Conservation (phyloP, 352 stramenopile species). For the Achlya hypogyna region DNA sequence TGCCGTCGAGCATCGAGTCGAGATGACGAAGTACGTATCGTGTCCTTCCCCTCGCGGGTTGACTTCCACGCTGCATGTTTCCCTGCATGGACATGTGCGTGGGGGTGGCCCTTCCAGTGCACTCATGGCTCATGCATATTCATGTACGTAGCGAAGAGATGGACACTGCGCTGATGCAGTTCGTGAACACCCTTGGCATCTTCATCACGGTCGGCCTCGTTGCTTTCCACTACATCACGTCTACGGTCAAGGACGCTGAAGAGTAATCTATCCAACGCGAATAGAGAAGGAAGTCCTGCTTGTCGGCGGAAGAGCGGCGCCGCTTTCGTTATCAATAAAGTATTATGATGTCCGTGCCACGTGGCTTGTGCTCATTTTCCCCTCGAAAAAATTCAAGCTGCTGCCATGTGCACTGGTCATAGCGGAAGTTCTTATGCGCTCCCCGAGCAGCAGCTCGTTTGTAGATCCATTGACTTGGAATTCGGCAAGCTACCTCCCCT, state of each 20-base stretch:
- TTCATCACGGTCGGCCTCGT: constrained; percentile 84
- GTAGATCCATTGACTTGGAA: not conserved
- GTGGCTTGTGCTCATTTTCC: too few relatives aligned
- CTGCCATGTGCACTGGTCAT: too few relatives aligned
- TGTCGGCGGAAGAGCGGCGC: not conserved
- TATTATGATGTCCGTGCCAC: constrained; percentile 6
- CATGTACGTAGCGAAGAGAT: constrained; percentile 63
- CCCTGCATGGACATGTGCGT: not conserved
- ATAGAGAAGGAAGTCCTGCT: not conserved
- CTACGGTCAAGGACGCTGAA: constrained; percentile 69
- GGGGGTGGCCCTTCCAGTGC: not conserved
- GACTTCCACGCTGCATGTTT: not conserved
- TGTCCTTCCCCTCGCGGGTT: not conserved
- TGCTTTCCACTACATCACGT: constrained; percentile 83
- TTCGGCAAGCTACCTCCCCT: not conserved
- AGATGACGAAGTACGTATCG: constrained; percentile 14
- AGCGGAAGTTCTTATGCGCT: not conserved
- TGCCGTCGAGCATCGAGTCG: not conserved
- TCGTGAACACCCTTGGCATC: constrained; percentile 80
- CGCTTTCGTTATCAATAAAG: not conserved
- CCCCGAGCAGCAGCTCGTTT: not conserved
- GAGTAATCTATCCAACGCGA: constrained; percentile 31
- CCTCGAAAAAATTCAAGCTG: too few relatives aligned
- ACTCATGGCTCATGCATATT: not conserved
- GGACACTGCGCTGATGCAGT: constrained; percentile 78